phyloP scores from a whole-genome alignment of 192 early-diverging fungal genomes.

The Endogone sp. region DNA sequence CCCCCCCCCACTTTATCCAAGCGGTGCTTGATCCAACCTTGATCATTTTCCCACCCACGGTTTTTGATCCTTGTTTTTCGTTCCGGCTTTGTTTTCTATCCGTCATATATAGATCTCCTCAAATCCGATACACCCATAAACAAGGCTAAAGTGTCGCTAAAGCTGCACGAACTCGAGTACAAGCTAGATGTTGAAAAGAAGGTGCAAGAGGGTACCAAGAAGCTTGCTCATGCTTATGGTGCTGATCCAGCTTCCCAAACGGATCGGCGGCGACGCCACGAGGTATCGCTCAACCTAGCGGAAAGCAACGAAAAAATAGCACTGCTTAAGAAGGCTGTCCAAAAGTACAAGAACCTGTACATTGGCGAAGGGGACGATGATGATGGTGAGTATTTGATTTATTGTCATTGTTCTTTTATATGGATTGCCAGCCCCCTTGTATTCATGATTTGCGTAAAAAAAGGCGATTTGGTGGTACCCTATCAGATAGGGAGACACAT shows the following conservation, averaged over 20 bases:
- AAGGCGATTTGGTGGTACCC: too few relatives aligned
- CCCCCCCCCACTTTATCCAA: conserved; percentile 12
- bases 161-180: conserved; percentile 80
- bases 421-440: too few relatives aligned
- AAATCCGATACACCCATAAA: conserved; percentile 66
- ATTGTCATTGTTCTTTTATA: background rate
- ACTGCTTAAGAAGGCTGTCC: conserved; percentile 66
- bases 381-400: conserved; percentile 51
- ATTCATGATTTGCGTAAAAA: too few relatives aligned
- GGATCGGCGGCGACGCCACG: conserved; percentile 48
- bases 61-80: conserved; percentile 30
- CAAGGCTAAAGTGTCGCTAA: conserved; percentile 70
- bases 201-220: conserved; percentile 80
- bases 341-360: conserved; percentile 85
- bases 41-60: background rate
- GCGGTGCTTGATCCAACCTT: conserved; percentile 19
- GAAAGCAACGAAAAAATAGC: conserved; percentile 76
- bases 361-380: conserved; percentile 73
- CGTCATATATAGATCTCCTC: conserved; percentile 62
- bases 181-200: conserved; percentile 95
- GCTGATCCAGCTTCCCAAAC: conserved; percentile 43
- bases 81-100: conserved; percentile 35
- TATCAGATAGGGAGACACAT: too few relatives aligned
- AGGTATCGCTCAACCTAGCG: conserved; percentile 48
- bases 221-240: conserved; percentile 53